Evolutionary conservation across 176 grass and related monocot genomes (phyloP).

Genomic region (Aegilops longissima): DNA sequence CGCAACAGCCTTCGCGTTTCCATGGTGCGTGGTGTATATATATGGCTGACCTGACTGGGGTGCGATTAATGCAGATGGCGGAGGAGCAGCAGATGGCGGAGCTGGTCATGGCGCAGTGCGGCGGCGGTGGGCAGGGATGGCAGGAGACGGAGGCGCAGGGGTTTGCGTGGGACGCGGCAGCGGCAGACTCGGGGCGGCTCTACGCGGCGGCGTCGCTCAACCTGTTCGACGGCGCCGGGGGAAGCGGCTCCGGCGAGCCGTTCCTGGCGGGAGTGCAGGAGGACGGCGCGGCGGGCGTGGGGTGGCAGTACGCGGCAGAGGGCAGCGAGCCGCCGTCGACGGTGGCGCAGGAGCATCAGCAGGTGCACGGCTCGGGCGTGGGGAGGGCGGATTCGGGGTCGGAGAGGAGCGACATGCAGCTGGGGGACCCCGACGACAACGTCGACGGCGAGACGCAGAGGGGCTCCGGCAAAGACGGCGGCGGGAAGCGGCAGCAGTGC

Average conservation of each 20-base stretch:
- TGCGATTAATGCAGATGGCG: constrained; percentile 42
- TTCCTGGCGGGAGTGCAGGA: constrained; percentile 36
- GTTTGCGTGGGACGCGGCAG: constrained; percentile 50
- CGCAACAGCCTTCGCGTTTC: constrained; percentile 57
- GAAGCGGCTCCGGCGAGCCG: constrained; percentile 12
- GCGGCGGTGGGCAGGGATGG: constrained; percentile 35
- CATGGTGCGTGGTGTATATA: not conserved
- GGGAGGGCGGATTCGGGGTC: constrained; percentile 56
- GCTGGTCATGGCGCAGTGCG: constrained; percentile 72
- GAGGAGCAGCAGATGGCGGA: constrained; percentile 82
- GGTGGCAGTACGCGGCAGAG: constrained; percentile 31
- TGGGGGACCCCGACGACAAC: constrained; percentile 68
- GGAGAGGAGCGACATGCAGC: constrained; percentile 59
- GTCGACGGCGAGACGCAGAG: constrained; percentile 42
- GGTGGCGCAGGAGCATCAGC: constrained; percentile 20
- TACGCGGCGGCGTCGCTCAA: constrained; percentile 36
- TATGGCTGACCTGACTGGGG: not conserved
- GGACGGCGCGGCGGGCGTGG: not conserved
- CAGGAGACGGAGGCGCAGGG: constrained; percentile 28
- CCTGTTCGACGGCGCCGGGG: constrained; percentile 38
- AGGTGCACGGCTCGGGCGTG: constrained; percentile 18
- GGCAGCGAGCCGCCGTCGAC: constrained; percentile 39
- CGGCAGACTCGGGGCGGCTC: constrained; percentile 37
- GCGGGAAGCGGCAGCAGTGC: constrained; percentile 75
- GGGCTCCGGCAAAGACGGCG: not conserved